Conservation (phyloP, 345 rosid genomes). For the Acer negundo region DNA sequence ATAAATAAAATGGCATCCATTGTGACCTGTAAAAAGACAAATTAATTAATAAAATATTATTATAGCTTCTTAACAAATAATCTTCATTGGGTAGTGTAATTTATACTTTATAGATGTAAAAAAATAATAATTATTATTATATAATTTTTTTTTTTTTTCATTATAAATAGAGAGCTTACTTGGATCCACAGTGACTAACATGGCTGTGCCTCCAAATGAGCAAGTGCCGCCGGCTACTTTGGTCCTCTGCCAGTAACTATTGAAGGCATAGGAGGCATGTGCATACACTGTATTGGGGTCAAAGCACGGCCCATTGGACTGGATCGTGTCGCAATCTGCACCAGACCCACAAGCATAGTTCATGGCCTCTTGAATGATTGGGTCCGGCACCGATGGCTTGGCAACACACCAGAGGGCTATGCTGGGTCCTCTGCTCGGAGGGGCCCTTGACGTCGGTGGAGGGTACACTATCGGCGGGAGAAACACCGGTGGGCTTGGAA, state of each 20-base stretch:
- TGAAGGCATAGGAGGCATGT: slow-evolving; percentile 90
- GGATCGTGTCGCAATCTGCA: slow-evolving; percentile 78
- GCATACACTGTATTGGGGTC: slow-evolving; percentile 74
- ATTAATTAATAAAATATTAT: background rate
- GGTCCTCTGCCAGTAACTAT: slow-evolving; percentile 91
- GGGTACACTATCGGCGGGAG: slow-evolving; percentile 81
- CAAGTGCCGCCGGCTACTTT: slow-evolving; percentile 76
- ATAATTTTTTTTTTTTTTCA: too few species aligned
- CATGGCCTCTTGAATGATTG: slow-evolving; percentile 93
- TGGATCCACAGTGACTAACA: slow-evolving; percentile 87
- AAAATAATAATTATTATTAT: too few species aligned
- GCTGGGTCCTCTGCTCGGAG: slow-evolving; percentile 40
- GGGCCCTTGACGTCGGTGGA: slow-evolving; percentile 59
- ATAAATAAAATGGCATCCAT: slow-evolving; percentile 55
- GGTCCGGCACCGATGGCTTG: slow-evolving; percentile 92
- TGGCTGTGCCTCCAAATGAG: slow-evolving; percentile 92
- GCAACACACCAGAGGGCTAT: slow-evolving; percentile 89
- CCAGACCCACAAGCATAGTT: slow-evolving; percentile 91
- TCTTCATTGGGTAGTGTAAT: background rate
- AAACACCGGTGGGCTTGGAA: slow-evolving; percentile 35
- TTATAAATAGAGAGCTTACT: slow-evolving; percentile 42
- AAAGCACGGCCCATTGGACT: slow-evolving; percentile 68
- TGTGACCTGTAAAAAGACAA: slow-evolving; percentile 42
- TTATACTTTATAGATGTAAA: too few species aligned
- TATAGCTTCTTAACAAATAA: background rate